Percentiles rank a stretch among this genome's conserved stretches.
These are phyloP conservation scores for Fennellomyces sp. DNA, from an alignment of 371 early-diverging fungal genomes.

Conservation along the genomic window DNA sequence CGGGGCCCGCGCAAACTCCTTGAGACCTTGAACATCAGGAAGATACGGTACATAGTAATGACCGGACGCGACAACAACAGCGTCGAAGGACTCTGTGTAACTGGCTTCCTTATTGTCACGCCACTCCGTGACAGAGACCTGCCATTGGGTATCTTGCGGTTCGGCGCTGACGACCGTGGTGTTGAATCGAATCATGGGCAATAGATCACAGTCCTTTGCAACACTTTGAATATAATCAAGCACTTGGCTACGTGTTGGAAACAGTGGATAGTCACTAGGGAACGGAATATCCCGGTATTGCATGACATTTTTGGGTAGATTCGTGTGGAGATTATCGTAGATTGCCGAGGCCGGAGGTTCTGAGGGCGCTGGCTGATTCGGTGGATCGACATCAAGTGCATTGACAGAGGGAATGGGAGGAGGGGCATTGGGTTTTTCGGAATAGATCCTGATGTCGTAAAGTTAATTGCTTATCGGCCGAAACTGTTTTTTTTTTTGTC, in stretches of 20 bases:
- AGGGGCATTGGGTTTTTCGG: conserved; percentile 25
- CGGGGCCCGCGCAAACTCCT: conserved; percentile 2
- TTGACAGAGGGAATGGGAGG: conserved; percentile 37
- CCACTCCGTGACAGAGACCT: conserved; percentile 15
- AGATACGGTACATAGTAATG: conserved; percentile 60
- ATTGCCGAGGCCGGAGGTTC: conserved; percentile 43
- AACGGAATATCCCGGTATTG: conserved; percentile 53
- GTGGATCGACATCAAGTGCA: conserved; percentile 34
- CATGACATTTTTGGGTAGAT: conserved; percentile 64
- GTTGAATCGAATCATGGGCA: conserved; percentile 40
- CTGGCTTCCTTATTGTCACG: neutral
- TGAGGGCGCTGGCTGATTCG: conserved; percentile 10
- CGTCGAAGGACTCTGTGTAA: conserved; percentile 48
- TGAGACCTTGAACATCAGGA: conserved; percentile 55
- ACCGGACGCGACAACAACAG: conserved; percentile 62
- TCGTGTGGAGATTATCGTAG: conserved; percentile 62
- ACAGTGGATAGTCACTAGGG: conserved; percentile 32
- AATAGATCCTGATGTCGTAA: conserved; percentile 52
- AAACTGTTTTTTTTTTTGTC: neutral
- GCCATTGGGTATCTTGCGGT: conserved; percentile 24
- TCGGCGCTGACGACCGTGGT: conserved; percentile 40
- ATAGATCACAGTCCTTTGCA: conserved; percentile 29
- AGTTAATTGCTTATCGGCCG: neutral
- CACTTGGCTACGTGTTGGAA: conserved; percentile 48
- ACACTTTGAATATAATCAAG: conserved; percentile 47